A percentile compares a stretch with the other conserved stretches of the same genome.
Evolutionary conservation across 371 early-diverging fungal genomes (phyloP).

Genomic region (Mucor plumbeus): DNA sequence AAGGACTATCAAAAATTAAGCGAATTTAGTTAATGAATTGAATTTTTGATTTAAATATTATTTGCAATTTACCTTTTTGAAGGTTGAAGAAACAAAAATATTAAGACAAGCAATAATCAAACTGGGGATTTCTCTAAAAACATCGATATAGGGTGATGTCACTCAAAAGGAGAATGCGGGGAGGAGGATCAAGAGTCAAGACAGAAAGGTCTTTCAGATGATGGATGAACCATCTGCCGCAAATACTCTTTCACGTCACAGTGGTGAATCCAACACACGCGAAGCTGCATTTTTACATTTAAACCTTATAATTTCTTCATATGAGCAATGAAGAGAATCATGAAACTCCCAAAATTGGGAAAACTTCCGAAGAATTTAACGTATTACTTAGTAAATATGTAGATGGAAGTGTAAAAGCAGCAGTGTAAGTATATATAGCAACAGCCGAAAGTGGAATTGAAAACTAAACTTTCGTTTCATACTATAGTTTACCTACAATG

Average conservation of each 20-base stretch:
- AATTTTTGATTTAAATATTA: neutral
- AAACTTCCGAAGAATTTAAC: neutral
- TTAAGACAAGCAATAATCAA: constrained; percentile 8
- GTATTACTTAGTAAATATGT: neutral
- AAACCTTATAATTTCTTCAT: constrained; percentile 1
- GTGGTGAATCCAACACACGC: neutral
- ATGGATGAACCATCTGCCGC: neutral
- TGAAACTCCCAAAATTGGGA: neutral
- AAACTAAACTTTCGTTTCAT: neutral
- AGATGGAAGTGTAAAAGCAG: neutral
- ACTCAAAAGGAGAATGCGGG: neutral
- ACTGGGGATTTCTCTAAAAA: constrained; percentile 5
- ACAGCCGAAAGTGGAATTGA: neutral
- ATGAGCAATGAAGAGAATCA: neutral
- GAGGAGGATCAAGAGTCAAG: neutral
- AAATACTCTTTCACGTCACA: neutral
- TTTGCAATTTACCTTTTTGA: neutral
- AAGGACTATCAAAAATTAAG: neutral
- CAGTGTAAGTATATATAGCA: neutral
- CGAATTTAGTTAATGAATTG: neutral
- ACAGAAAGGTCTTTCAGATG: neutral
- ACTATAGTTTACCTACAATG: neutral
- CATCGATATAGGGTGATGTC: neutral
- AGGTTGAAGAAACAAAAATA: constrained; percentile 6
- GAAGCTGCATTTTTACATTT: neutral